Percentiles rank a stretch among this genome's conserved stretches.
phyloP scores from a whole-genome alignment of 805 yeast species.

The Yarrowia sp. region DNA sequence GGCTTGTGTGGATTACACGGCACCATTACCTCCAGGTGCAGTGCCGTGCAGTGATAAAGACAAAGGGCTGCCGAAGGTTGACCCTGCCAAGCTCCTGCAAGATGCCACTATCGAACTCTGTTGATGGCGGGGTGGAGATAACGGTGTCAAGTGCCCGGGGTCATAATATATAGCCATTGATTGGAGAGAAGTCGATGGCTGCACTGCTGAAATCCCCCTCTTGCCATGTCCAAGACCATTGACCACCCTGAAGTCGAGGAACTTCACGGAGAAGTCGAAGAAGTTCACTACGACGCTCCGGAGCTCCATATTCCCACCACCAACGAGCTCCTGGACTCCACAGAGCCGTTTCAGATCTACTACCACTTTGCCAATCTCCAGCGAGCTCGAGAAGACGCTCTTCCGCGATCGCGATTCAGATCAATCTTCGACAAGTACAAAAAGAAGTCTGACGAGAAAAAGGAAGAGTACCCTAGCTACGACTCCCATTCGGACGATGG shows the following conservation, averaged over 20 bases:
- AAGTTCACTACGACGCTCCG: background rate
- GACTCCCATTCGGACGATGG: background rate
- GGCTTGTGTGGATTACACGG: constrained; percentile 7
- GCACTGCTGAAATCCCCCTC: background rate
- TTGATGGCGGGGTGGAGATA: constrained; percentile 11
- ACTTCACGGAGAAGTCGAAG: constrained; percentile 1
- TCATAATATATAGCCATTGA: background rate
- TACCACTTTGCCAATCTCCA: constrained; percentile 15
- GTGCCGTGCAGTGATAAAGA: constrained; percentile 22
- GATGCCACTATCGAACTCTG: constrained; percentile 5
- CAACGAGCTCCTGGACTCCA: constrained; percentile 16
- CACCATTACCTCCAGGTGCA: background rate
- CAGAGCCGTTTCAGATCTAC: constrained; percentile 18
- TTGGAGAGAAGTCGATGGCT: background rate
- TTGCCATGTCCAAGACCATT: background rate
- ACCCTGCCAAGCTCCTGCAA: constrained; percentile 29
- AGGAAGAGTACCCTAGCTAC: background rate
- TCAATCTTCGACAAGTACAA: constrained; percentile 5
- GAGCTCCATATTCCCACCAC: constrained; percentile 7
- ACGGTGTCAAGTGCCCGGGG: background rate
- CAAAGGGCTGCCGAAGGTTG: constrained; percentile 25
- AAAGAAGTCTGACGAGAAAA: background rate
- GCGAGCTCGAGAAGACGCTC: constrained; percentile 31
- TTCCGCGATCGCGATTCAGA: constrained; percentile 10
- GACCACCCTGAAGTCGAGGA: background rate